Conservation (phyloP, 139 green algal species). For the Zygnema circumcarinatum region DNA sequence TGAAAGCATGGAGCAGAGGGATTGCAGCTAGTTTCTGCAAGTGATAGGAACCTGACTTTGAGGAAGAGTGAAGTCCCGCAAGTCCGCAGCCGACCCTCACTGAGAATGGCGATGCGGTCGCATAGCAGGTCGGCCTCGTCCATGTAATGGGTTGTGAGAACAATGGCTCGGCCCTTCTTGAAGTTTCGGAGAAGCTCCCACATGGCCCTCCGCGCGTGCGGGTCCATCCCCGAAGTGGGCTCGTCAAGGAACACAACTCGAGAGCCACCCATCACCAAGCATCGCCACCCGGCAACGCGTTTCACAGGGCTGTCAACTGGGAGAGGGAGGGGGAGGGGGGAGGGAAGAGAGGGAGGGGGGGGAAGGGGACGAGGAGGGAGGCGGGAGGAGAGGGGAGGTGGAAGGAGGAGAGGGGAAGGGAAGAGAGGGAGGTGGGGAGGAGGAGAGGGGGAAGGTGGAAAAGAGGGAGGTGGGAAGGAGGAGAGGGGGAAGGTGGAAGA, state of each 20-base stretch:
- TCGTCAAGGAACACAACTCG: conserved; percentile 92
- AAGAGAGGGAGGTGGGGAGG: too few species aligned
- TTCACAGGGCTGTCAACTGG: too few species aligned
- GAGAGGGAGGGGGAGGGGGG: conserved; percentile 75
- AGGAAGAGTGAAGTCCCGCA: conserved; percentile 63
- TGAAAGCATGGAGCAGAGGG: neutral
- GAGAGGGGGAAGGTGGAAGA: too few species aligned
- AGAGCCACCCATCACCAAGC: conserved; percentile 89
- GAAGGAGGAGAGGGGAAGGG: too few species aligned
- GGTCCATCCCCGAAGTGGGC: conserved; percentile 91
- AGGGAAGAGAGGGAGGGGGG: conserved; percentile 9
- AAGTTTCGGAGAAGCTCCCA: conserved; percentile 47
- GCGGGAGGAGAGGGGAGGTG: too few species aligned
- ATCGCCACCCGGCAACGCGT: conserved; percentile 81
- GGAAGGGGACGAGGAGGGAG: conserved; percentile 14
- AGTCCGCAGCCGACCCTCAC: conserved; percentile 61
- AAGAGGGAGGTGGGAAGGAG: too few species aligned
- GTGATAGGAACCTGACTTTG: too few species aligned
- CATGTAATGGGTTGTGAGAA: conserved; percentile 71
- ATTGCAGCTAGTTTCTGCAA: neutral
- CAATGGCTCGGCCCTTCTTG: conserved; percentile 58
- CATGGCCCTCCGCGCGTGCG: conserved; percentile 73
- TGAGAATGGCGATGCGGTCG: conserved; percentile 69
- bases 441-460: too few species aligned
- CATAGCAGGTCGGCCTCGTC: conserved; percentile 70